phyloP scores from a whole-genome alignment of 2,329 filamentous ascomycete genomes.

The Cercospora sp. region DNA sequence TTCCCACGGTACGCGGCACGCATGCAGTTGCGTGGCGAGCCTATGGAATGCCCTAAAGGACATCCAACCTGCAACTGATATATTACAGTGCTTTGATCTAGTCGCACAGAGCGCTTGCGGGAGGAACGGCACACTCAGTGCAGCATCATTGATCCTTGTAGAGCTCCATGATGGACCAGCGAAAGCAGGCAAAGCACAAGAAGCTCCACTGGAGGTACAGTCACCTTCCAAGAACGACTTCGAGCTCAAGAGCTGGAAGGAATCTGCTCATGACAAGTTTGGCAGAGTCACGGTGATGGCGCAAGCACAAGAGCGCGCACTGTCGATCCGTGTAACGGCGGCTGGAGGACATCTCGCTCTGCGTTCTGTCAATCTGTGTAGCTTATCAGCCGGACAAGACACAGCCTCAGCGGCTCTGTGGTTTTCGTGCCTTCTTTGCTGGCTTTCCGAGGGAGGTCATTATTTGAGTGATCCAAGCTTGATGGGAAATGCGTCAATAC shows the following conservation, averaged over 20 bases:
- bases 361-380: not conserved
- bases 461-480: not conserved
- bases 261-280: not conserved
- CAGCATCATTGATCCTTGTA: not conserved
- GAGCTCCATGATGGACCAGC: not conserved
- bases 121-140: constrained; percentile 13
- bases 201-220: not conserved
- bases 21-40: constrained; percentile 20
- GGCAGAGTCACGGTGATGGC: not conserved
- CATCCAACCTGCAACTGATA: constrained; percentile 12
- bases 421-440: not conserved
- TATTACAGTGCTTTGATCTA: constrained; percentile 18
- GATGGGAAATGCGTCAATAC: not conserved
- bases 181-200: not conserved
- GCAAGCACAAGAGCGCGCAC: not conserved
- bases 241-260: not conserved
- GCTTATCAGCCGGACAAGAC: not conserved
- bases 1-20: not conserved
- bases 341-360: not conserved
- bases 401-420: not conserved
- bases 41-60: constrained; percentile 14
- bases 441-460: not conserved
- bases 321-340: not conserved
- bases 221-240: not conserved
- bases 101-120: constrained; percentile 28